Percentiles rank a stretch among this genome's conserved stretches.
Evolutionary conservation across 495 filamentous ascomycete genomes (phyloP).

Genomic region (Evansstolkia leycettana): DNA sequence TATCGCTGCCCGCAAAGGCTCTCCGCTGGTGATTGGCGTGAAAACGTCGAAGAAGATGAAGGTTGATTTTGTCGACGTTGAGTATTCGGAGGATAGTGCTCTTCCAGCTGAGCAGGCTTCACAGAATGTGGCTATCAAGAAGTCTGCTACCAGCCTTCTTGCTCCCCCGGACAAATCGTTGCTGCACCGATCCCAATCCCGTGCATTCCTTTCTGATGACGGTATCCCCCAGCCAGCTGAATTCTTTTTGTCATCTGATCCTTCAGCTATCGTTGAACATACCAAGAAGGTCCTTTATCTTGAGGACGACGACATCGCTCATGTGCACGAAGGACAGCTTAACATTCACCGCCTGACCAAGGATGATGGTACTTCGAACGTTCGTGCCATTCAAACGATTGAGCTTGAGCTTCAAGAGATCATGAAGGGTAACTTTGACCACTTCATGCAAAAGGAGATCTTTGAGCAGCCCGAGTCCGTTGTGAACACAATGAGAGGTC

Average conservation of each 20-base stretch:
- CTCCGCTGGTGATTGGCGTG: constrained; percentile 90
- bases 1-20: constrained; percentile 95
- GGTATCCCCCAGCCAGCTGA: constrained; percentile 95
- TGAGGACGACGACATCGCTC: constrained; percentile 97
- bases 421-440: constrained; percentile 99
- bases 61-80: constrained; percentile 98
- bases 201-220: constrained; percentile 96
- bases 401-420: constrained; percentile 99
- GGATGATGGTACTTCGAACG: constrained; percentile 90
- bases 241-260: constrained; percentile 97
- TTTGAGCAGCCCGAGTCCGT: constrained; percentile 99
- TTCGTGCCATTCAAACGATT: constrained; percentile 93
- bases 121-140: constrained; percentile 93
- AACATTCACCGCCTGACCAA: constrained; percentile 98
- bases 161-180: constrained; percentile 92
- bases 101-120: constrained; percentile 90
- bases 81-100: constrained; percentile 77
- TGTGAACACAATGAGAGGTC: constrained; percentile 98
- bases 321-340: constrained; percentile 95
- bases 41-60: constrained; percentile 97
- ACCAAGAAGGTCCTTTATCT: constrained; percentile 99
- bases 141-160: constrained; percentile 68
- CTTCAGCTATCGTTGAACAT: constrained; percentile 96
- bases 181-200: constrained; percentile 93
- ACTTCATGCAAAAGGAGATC: constrained; percentile 99